These are phyloP conservation scores for Magnolia officinalis DNA, from an alignment of 164 flowering plant species.

Conservation along the genomic window DNA sequence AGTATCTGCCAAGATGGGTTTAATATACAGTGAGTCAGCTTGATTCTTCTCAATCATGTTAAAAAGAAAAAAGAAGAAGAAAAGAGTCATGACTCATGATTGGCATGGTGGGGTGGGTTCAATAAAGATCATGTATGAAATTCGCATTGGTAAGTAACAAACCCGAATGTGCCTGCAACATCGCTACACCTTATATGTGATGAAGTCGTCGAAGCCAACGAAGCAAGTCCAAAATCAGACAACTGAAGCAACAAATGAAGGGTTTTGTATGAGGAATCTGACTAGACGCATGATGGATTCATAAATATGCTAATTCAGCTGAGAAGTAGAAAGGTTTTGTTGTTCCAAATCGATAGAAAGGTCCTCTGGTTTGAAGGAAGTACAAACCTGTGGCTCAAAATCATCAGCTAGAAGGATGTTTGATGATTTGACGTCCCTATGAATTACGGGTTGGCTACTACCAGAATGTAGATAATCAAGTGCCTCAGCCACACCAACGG, in stretches of 20 bases:
- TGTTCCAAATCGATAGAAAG: too few relatives aligned
- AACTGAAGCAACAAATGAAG: slow-evolving; percentile 43
- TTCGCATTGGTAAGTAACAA: slow-evolving; percentile 16
- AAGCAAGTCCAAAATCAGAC: slow-evolving; percentile 94
- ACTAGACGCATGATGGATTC: neutral
- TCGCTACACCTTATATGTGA: slow-evolving; percentile 69
- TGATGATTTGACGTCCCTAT: slow-evolving; percentile 96
- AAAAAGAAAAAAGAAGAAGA: neutral
- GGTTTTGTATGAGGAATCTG: neutral
- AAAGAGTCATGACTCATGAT: neutral
- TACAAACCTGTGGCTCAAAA: slow-evolving; percentile 74
- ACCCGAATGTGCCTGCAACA: slow-evolving; percentile 98
- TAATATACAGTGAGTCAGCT: neutral
- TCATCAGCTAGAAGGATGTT: slow-evolving; percentile 83
- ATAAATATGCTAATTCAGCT: neutral
- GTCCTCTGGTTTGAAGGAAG: neutral
- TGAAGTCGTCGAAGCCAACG: slow-evolving; percentile 66
- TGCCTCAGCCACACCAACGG: slow-evolving; percentile 90
- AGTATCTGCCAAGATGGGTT: slow-evolving; percentile 47
- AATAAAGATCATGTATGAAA: neutral
- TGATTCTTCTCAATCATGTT: neutral
- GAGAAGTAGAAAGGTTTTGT: neutral
- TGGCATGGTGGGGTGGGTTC: neutral
- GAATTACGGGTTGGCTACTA: slow-evolving; percentile 65
- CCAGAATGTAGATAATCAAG: slow-evolving; percentile 68